These are phyloP conservation scores for Sutorius australiensis DNA, from an alignment of 768 basidiomycete species.

Conservation along the genomic window DNA sequence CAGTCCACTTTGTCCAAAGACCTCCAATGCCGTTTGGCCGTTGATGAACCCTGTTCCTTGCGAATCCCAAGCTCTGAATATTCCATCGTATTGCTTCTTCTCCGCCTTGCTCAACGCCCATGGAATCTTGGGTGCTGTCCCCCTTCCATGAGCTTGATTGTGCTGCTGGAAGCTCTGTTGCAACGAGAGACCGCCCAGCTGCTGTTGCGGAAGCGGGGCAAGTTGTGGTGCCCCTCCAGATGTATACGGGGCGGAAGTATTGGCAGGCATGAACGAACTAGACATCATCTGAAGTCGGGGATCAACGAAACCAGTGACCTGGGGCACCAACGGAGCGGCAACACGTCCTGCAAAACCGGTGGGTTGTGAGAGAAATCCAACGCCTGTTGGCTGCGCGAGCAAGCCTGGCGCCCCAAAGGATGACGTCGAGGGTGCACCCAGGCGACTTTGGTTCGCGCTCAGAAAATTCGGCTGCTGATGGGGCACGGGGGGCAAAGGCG, in stretches of 20 bases:
- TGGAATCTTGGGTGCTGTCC: constrained; percentile 62
- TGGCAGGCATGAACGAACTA: constrained; percentile 86
- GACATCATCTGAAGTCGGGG: constrained; percentile 86
- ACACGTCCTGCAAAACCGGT: constrained; percentile 49
- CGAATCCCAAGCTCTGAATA: constrained; percentile 96
- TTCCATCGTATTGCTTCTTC: constrained; percentile 94
- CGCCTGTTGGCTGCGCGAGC: constrained; percentile 20
- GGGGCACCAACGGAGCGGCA: constrained; percentile 54
- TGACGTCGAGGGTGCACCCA: constrained; percentile 30
- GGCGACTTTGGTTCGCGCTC: constrained; percentile 48
- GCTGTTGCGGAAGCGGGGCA: constrained; percentile 50
- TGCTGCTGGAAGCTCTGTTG: constrained; percentile 88
- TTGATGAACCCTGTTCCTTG: constrained; percentile 78
- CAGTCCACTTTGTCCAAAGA: constrained; percentile 91
- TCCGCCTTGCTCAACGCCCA: constrained; percentile 88
- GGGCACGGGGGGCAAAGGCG: constrained; percentile 31
- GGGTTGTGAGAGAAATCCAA: constrained; percentile 26
- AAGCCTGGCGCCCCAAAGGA: constrained; percentile 14
- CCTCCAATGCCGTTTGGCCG: constrained; percentile 81
- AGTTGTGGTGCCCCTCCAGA: constrained; percentile 65
- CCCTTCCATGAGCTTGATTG: constrained; percentile 69
- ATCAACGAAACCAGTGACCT: constrained; percentile 77
- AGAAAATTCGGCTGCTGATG: constrained; percentile 49
- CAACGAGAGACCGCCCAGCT: constrained; percentile 50
- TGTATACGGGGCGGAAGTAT: constrained; percentile 54